These are phyloP conservation scores for Salvia hispanica DNA, from an alignment of 257 asterid genomes.

Conservation along the genomic window DNA sequence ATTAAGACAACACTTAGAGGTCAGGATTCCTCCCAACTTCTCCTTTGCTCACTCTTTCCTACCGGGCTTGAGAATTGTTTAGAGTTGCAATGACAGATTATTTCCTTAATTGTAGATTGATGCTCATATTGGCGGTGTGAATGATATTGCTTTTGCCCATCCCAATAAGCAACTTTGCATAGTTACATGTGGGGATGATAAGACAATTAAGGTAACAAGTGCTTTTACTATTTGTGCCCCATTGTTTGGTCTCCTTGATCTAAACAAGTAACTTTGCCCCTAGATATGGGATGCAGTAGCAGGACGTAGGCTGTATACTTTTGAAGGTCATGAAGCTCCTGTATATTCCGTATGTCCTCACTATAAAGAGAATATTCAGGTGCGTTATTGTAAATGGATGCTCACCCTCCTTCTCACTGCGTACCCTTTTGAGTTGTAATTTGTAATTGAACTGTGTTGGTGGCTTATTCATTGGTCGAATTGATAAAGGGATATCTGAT, in stretches of 20 bases:
- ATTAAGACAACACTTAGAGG: constrained; percentile 85
- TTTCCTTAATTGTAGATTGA: constrained; percentile 60
- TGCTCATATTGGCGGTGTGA: constrained; percentile 91
- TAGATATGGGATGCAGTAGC: constrained; percentile 92
- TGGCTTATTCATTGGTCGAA: constrained; percentile 14
- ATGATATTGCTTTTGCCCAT: constrained; percentile 89
- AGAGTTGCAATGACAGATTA: constrained; percentile 29
- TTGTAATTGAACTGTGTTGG: constrained; percentile 17
- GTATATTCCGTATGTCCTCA: constrained; percentile 95
- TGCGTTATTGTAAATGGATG: constrained; percentile 18
- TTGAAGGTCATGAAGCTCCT: constrained; percentile 95
- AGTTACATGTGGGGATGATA: constrained; percentile 95
- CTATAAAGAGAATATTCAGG: constrained; percentile 88
- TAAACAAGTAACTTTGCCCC: constrained; percentile 28
- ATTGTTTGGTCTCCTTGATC: constrained; percentile 13
- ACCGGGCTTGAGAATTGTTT: background rate
- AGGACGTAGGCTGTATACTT: constrained; percentile 72
- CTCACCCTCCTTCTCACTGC: background rate
- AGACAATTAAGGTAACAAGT: constrained; percentile 70
- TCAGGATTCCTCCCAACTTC: constrained; percentile 34
- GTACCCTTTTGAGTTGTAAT: constrained; percentile 18
- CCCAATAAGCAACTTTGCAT: constrained; percentile 91
- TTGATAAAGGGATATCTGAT: constrained; percentile 36
- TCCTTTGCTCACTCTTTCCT: constrained; percentile 20
- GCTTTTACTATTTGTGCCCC: constrained; percentile 20